Conservation (phyloP, 176 grass and related monocot species). For the Carex pumila region DNA sequence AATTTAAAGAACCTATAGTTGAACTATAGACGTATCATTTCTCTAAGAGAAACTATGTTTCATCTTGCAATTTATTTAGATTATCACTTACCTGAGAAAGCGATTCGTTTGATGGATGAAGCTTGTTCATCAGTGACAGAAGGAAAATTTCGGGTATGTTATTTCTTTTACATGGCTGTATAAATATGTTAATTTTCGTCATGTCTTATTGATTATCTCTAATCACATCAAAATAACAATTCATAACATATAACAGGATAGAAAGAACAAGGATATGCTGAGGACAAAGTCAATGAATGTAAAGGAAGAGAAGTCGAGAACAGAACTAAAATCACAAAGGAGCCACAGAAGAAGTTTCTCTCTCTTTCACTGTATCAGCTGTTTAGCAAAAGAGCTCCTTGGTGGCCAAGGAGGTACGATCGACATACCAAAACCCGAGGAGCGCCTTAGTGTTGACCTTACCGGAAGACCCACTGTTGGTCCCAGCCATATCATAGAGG, state of each 20-base stretch:
- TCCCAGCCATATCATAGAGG: slow-evolving; percentile 70
- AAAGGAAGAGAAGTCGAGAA: slow-evolving; percentile 46
- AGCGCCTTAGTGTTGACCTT: slow-evolving; percentile 47
- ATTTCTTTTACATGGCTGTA: slow-evolving; percentile 33
- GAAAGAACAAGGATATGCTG: slow-evolving; percentile 42
- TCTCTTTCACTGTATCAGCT: slow-evolving; percentile 54
- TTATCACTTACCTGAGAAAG: slow-evolving; percentile 53
- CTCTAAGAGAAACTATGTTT: neutral
- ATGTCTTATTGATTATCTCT: slow-evolving; percentile 30
- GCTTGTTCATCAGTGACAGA: slow-evolving; percentile 56
- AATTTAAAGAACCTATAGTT: neutral
- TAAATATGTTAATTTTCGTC: slow-evolving; percentile 13
- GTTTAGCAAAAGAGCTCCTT: slow-evolving; percentile 40
- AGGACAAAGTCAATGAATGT: slow-evolving; percentile 20
- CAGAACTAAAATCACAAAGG: slow-evolving; percentile 43
- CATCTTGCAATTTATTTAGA: slow-evolving; percentile 17
- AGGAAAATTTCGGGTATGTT: slow-evolving; percentile 44
- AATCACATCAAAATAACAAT: slow-evolving; percentile 50
- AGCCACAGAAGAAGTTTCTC: slow-evolving; percentile 58
- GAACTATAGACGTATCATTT: neutral
- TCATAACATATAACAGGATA: slow-evolving; percentile 24
- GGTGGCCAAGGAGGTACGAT: slow-evolving; percentile 43
- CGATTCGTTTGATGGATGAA: slow-evolving; percentile 58
- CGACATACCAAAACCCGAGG: slow-evolving; percentile 44
- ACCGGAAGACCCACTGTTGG: slow-evolving; percentile 48